A percentile compares a stretch with the other conserved stretches of the same genome.
Conservation (phyloP, 345 rosid species). For the Eucalyptus victrix region DNA sequence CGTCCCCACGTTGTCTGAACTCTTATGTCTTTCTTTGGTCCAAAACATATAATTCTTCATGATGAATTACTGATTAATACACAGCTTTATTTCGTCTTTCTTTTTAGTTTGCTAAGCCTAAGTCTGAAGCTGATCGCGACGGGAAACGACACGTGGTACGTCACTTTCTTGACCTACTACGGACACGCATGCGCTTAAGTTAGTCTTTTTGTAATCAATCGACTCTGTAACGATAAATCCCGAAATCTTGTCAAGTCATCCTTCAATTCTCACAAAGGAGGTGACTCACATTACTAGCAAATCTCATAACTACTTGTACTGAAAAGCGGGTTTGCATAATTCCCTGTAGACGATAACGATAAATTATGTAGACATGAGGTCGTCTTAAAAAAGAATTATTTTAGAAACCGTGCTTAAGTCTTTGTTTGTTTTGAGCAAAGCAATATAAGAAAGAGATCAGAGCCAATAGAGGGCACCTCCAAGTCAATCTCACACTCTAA, state of each 20-base stretch:
- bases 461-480: background rate
- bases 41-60: background rate
- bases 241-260: background rate
- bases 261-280: background rate
- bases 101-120: background rate
- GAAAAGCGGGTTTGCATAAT: background rate
- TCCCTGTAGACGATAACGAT: background rate
- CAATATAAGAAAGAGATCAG: background rate
- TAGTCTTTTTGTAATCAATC: too few species aligned
- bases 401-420: too few species aligned
- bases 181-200: background rate
- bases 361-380: background rate
- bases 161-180: background rate
- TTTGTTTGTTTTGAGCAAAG: background rate
- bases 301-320: background rate
- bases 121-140: background rate
- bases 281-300: background rate
- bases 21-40: background rate
- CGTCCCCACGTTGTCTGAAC: background rate
- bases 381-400: background rate
- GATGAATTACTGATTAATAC: background rate
- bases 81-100: accelerated
- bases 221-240: background rate
- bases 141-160: accelerated
- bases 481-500: background rate